These are phyloP conservation scores for Alternaria viburni DNA, from an alignment of 2,329 filamentous ascomycete species.

Conservation along the genomic window DNA sequence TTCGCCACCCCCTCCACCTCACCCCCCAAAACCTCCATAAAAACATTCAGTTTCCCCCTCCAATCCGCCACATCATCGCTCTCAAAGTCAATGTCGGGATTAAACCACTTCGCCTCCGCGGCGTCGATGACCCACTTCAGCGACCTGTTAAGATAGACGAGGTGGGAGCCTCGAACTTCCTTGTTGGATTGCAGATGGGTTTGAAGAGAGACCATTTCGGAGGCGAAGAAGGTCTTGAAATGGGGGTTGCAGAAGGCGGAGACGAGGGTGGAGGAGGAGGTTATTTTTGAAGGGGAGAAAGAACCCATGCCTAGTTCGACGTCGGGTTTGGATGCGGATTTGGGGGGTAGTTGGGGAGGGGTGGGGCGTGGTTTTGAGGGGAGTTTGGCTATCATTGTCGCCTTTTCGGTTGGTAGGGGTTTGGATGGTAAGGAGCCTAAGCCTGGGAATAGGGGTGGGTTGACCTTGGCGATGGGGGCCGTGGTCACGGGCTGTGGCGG, in stretches of 20 bases:
- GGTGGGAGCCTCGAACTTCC: neutral
- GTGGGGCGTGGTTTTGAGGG: fast-evolving
- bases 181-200: neutral
- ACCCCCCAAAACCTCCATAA: neutral
- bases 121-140: neutral
- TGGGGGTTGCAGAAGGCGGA: neutral
- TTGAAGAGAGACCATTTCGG: neutral
- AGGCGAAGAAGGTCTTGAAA: neutral
- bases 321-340: neutral
- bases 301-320: neutral
- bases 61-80: neutral
- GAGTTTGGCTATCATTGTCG: neutral
- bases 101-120: neutral
- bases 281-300: neutral
- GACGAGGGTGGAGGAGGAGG: neutral
- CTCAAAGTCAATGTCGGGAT: neutral
- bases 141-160: neutral
- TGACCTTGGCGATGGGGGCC: neutral
- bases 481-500: neutral
- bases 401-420: neutral
- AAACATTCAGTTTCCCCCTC: neutral
- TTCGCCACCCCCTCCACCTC: neutral
- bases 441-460: neutral
- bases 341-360: neutral
- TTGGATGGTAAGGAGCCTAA: neutral